These are phyloP conservation scores for Ensete ventricosum DNA, from an alignment of 176 grass and related monocot genomes.

Conservation along the genomic window DNA sequence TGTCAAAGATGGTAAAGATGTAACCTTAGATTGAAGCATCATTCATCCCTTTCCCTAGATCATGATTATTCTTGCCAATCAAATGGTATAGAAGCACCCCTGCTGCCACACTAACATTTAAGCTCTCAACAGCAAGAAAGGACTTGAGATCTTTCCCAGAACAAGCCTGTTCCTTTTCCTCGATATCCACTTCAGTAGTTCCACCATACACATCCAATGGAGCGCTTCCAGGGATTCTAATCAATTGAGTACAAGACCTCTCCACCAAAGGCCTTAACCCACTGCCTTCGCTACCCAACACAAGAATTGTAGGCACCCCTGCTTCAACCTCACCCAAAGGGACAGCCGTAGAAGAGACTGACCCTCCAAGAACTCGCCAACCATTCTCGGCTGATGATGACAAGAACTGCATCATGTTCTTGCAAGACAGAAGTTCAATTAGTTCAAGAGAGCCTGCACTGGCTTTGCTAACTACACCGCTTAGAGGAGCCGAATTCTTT, in stretches of 20 bases:
- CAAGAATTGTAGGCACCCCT: slow-evolving; percentile 68
- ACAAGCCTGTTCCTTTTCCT: slow-evolving; percentile 35
- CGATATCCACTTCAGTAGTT: slow-evolving; percentile 33
- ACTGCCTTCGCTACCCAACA: slow-evolving; percentile 93
- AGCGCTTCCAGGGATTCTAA: slow-evolving; percentile 67
- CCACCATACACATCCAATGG: slow-evolving; percentile 22
- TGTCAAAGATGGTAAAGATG: neutral
- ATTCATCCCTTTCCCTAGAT: slow-evolving; percentile 26
- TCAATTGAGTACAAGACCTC: slow-evolving; percentile 69
- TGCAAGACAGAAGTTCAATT: slow-evolving; percentile 79
- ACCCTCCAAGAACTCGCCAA: slow-evolving; percentile 84
- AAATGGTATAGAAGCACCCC: slow-evolving; percentile 95
- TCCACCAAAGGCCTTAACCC: slow-evolving; percentile 84
- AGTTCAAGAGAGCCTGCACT: slow-evolving; percentile 89
- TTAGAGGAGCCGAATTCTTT: slow-evolving; percentile 95
- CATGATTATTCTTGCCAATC: slow-evolving; percentile 30
- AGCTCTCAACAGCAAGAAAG: slow-evolving; percentile 92
- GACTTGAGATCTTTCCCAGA: slow-evolving; percentile 44
- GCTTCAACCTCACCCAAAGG: slow-evolving; percentile 57
- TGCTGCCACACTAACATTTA: slow-evolving; percentile 96
- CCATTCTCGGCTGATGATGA: slow-evolving; percentile 83
- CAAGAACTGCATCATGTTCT: slow-evolving; percentile 99
- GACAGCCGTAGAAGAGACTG: slow-evolving; percentile 60
- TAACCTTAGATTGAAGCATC: slow-evolving; percentile 29
- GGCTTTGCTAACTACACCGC: slow-evolving; percentile 92